Evolutionary conservation across 306 rosid genomes (phyloP).

Genomic region (Bauhinia variegata): DNA sequence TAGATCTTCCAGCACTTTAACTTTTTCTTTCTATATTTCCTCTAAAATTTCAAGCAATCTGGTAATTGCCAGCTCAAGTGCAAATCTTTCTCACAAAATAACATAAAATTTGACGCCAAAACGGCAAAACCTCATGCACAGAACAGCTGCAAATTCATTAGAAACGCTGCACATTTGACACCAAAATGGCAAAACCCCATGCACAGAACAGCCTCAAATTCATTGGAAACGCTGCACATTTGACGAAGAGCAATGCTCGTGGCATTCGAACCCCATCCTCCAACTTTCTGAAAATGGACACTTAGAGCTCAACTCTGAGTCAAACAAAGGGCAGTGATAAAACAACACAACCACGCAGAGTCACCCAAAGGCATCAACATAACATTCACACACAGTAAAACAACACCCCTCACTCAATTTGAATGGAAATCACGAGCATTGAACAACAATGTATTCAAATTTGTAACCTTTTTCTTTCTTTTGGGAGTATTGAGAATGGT

Average conservation of each 20-base stretch:
- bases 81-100: neutral
- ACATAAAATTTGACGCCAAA: too few species aligned
- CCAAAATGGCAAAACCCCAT: neutral
- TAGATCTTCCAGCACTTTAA: too few species aligned
- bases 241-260: neutral
- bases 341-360: neutral
- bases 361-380: neutral
- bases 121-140: neutral
- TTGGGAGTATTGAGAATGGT: neutral
- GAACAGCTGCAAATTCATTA: neutral
- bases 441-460: neutral
- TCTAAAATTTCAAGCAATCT: neutral
- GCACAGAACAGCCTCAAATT: neutral
- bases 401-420: neutral
- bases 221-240: neutral
- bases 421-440: neutral
- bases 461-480: neutral
- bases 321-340: neutral
- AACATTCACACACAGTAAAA: neutral
- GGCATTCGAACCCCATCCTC: neutral
- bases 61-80: neutral
- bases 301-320: neutral
- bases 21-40: neutral
- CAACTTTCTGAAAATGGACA: neutral
- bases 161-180: neutral